phyloP scores from a whole-genome alignment of 208 protist species.

The Leishmania mexicana region DNA sequence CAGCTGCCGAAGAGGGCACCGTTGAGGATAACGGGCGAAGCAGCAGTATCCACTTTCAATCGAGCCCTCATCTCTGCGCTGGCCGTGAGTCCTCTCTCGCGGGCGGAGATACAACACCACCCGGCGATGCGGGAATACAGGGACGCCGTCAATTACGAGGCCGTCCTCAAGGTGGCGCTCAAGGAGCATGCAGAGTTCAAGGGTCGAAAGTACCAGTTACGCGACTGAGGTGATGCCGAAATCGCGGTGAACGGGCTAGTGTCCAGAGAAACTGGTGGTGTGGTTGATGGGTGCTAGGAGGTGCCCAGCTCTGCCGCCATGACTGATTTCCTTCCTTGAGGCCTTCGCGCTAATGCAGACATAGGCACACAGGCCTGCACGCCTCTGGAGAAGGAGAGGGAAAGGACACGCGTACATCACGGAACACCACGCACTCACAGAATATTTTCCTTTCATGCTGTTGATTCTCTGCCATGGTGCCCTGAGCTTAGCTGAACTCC shows the following conservation, averaged over 20 bases:
- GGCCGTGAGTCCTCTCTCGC: conserved; percentile 36
- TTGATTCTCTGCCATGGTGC: background rate
- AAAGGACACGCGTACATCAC: background rate
- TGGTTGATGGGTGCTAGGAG: background rate
- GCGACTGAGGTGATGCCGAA: conserved; percentile 26
- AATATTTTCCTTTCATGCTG: background rate
- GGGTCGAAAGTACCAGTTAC: conserved; percentile 64
- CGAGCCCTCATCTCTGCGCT: conserved; percentile 53
- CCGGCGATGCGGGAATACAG: conserved; percentile 38
- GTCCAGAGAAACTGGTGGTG: background rate
- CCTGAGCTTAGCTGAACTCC: background rate
- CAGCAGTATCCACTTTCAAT: conserved; percentile 36
- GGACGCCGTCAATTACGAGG: conserved; percentile 48
- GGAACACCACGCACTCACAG: background rate
- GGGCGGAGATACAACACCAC: conserved; percentile 42
- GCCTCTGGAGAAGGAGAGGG: background rate
- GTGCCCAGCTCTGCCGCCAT: background rate
- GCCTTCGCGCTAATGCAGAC: background rate
- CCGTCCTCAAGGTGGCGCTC: conserved; percentile 55
- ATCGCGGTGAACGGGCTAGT: background rate
- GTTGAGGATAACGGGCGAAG: conserved; percentile 4
- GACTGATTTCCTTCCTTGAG: background rate
- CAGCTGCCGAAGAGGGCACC: background rate
- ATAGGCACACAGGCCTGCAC: background rate
- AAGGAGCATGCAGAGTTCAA: conserved; percentile 58